Evolutionary conservation across 2,329 filamentous ascomycete species (phyloP), one percentile per base, ranked within the genome.

Genomic region (Beauveria medogensis): DNA sequence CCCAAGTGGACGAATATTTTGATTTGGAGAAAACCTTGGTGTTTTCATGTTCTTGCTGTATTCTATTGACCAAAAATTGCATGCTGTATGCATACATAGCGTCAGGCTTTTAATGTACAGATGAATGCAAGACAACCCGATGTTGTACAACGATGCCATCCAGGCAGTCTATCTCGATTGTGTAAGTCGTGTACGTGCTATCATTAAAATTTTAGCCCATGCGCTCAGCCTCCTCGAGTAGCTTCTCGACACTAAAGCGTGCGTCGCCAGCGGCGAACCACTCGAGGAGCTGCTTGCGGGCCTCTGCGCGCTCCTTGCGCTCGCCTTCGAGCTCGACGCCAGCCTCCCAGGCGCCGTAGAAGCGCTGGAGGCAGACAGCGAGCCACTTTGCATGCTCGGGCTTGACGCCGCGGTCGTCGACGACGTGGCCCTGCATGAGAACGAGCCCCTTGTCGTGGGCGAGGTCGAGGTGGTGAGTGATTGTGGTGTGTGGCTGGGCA

Each of bases 351-450:
- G 84, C 84, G 20, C 88, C 85, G 71, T 99, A 99, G 74, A 99
- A 99, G 70, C 91, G 86, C 79, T 99, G 94, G 76, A 99, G 77
- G 67, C 91, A 94, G 85, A 97, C 90, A 55, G 96, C 80, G 67
- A 99, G 76, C 88, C 90, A 97, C 74, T 87, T 87, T n/a, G 89
- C 92, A 70, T 96, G 89, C 58, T 92, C 85, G 0, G 90, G 82
- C 64, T 80, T 86, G 5, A 96, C 85, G 5, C 93, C 92, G 14
- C 87, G 79, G 34, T 88, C 87, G 63, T 91, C 85, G 59, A 90
- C 79, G 16, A 97, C 87, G 65, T 82, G 81, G 0, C 94, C 94
- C 70, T 94, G 89, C 79, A 97, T 88, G 64, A 99, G 78, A 16
- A 97, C 92, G 28, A 97, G 70, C 5, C 87, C 90, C 68, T 91